Conservation (phyloP, 306 rosid species). For the Inga laurina region DNA sequence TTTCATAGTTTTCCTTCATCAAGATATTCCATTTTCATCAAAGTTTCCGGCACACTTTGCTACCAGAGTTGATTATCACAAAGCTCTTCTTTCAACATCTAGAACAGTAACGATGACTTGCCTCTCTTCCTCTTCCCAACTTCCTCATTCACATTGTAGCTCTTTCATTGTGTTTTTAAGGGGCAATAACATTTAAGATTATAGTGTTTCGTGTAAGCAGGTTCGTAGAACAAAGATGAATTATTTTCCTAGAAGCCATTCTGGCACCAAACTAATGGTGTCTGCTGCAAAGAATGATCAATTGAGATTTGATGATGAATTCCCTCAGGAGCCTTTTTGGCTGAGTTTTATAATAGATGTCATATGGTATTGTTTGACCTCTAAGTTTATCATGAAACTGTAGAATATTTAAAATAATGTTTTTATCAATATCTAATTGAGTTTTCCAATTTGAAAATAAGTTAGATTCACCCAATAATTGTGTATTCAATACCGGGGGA, state of each 20-base stretch:
- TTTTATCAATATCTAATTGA: constrained; percentile 4
- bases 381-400: not conserved
- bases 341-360: constrained; percentile 53
- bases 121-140: not conserved
- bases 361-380: constrained; percentile 51
- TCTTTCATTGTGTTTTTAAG: constrained; percentile 9
- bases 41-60: constrained; percentile 24
- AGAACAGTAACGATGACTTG: constrained; percentile 37
- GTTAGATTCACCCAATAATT: not conserved
- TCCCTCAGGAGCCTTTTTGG: constrained; percentile 61
- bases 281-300: constrained; percentile 46
- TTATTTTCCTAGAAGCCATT: constrained; percentile 27
- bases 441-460: not conserved
- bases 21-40: constrained; percentile 38
- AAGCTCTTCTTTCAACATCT: constrained; percentile 34
- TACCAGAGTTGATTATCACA: constrained; percentile 31
- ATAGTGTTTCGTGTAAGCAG: constrained; percentile 44
- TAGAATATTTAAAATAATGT: not conserved
- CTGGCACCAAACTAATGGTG: constrained; percentile 36
- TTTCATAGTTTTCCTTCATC: constrained; percentile 45
- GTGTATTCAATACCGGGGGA: constrained; percentile 46
- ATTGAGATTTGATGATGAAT: constrained; percentile 47
- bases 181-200: constrained; percentile 11
- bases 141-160: not conserved
- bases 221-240: constrained; percentile 21